These are phyloP conservation scores for Tulasnella sp. DNA, from an alignment of 768 basidiomycete genomes.

Conservation along the genomic window DNA sequence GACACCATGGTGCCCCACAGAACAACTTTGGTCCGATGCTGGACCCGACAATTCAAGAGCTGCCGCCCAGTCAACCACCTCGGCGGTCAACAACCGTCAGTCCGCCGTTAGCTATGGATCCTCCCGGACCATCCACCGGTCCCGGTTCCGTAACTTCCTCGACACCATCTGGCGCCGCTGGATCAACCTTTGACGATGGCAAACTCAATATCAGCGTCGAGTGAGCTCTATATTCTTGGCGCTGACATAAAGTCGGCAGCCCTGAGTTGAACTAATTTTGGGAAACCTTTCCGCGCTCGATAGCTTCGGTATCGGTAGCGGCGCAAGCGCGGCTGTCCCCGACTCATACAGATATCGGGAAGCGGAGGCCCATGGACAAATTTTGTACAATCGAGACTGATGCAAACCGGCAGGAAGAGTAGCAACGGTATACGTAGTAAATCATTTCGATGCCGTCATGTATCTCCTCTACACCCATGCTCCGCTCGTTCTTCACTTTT, in stretches of 20 bases:
- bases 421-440: too few species aligned
- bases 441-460: too few species aligned
- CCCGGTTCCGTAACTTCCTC: slow-evolving; percentile 13
- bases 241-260: neutral
- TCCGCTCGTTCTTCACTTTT: too few species aligned
- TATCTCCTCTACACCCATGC: too few species aligned
- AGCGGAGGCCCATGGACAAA: too few species aligned
- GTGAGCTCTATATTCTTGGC: neutral
- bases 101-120: slow-evolving; percentile 18
- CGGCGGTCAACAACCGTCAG: slow-evolving; percentile 23
- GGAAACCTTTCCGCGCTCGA: neutral
- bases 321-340: too few species aligned
- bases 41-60: slow-evolving; percentile 32
- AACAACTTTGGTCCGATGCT: slow-evolving; percentile 25
- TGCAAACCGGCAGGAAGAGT: too few species aligned
- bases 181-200: slow-evolving; percentile 50
- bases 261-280: slow-evolving; percentile 9
- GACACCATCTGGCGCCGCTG: neutral
- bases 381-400: too few species aligned
- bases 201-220: slow-evolving; percentile 43
- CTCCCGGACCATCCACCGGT: slow-evolving; percentile 19
- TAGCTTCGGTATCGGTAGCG: slow-evolving; percentile 53
- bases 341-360: too few species aligned
- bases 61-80: slow-evolving; percentile 30
- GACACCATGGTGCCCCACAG: neutral